A percentile compares a stretch with the other conserved stretches of the same genome.
Conservation (phyloP, 2,329 filamentous ascomycete genomes). For the Sporothrix mexicana region DNA sequence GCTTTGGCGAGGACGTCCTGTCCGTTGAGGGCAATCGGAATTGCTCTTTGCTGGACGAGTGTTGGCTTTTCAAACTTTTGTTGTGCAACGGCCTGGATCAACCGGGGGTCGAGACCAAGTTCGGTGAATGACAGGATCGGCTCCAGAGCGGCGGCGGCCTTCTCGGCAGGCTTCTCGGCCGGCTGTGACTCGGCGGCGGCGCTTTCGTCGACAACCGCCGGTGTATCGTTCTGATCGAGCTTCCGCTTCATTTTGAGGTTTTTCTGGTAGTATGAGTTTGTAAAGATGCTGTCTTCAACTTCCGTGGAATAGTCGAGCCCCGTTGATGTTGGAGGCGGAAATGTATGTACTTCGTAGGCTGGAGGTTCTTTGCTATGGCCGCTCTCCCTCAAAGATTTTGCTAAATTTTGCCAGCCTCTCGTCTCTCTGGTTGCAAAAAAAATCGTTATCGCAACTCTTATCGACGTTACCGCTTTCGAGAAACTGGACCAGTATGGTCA, state of each 20-base stretch:
- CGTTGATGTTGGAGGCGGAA: background rate
- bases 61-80: conserved; percentile 87
- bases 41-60: conserved; percentile 83
- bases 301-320: background rate
- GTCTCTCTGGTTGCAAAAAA: conserved; percentile 26
- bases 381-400: conserved; percentile 28
- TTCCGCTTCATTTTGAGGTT: conserved; percentile 62
- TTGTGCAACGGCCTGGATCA: conserved; percentile 83
- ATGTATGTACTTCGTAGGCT: background rate
- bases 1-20: conserved; percentile 90
- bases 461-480: conserved; percentile 30
- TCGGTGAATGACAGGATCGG: conserved; percentile 67
- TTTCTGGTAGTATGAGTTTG: background rate
- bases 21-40: conserved; percentile 85
- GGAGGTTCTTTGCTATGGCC: conserved; percentile 1
- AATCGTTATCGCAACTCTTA: conserved; percentile 32
- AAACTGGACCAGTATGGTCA: background rate
- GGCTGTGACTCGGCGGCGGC: background rate
- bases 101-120: conserved; percentile 80
- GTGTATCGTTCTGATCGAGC: conserved; percentile 52
- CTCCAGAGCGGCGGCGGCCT: conserved; percentile 41
- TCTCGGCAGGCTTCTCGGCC: conserved; percentile 9
- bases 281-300: background rate
- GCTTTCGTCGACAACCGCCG: conserved; percentile 41
- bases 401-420: conserved; percentile 30